Evolutionary conservation across 768 basidiomycete genomes (phyloP).

Genomic region (Termitomyces sp.): DNA sequence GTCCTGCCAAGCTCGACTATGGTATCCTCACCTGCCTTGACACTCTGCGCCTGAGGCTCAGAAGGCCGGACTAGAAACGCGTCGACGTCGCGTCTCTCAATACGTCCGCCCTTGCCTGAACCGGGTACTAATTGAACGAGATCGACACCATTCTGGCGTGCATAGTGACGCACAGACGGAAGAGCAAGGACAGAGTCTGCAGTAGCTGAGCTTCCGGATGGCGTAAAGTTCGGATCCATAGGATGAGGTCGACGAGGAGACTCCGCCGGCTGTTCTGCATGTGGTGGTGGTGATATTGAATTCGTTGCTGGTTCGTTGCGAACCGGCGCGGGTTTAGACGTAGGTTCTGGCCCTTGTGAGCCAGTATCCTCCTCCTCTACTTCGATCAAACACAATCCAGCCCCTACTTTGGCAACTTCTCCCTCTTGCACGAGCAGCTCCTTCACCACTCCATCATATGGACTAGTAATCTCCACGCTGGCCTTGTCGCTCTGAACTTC

Average conservation of each 20-base stretch:
- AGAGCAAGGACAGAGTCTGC: conserved; percentile 50
- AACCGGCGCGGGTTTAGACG: conserved; percentile 14
- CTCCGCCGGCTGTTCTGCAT: conserved; percentile 3
- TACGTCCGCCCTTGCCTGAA: conserved; percentile 67
- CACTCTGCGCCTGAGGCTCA: neutral
- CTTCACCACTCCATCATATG: conserved; percentile 71
- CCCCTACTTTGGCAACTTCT: conserved; percentile 78
- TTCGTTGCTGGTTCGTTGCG: conserved; percentile 7
- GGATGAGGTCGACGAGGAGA: conserved; percentile 41
- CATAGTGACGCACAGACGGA: conserved; percentile 76
- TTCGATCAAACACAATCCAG: conserved; percentile 73
- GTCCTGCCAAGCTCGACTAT: conserved; percentile 73
- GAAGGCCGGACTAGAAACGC: conserved; percentile 33
- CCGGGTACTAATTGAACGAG: conserved; percentile 53
- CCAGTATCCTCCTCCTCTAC: conserved; percentile 53
- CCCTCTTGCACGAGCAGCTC: conserved; percentile 75
- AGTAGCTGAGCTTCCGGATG: conserved; percentile 2
- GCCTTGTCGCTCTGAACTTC: conserved; percentile 91
- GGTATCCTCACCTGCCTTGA: conserved; percentile 31
- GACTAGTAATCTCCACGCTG: conserved; percentile 85
- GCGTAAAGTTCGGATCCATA: conserved; percentile 49
- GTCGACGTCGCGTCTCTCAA: conserved; percentile 73
- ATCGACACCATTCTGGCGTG: conserved; percentile 59
- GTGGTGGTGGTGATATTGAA: conserved; percentile 11
- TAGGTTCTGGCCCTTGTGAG: conserved; percentile 7